Evolutionary conservation across 495 filamentous ascomycete genomes (phyloP).

Genomic region (Massariosphaeria phaeospora): DNA sequence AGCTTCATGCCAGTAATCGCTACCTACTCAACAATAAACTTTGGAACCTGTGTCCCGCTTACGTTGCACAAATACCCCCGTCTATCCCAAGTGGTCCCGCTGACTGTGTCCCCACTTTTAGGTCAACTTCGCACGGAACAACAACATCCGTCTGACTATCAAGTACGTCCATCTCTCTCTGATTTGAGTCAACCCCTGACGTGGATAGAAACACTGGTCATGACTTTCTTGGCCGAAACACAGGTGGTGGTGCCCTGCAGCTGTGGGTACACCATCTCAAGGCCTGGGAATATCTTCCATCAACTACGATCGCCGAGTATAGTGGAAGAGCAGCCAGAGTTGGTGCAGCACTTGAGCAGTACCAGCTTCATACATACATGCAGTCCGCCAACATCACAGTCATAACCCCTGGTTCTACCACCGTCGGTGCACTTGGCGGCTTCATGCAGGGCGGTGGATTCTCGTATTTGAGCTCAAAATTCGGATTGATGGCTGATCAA

Average conservation of each 20-base stretch:
- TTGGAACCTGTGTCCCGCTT: too few species aligned
- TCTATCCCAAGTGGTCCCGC: too few species aligned
- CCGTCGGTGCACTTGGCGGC: slow-evolving; percentile 17
- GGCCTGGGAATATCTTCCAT: slow-evolving; percentile 42
- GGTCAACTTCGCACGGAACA: slow-evolving; percentile 30
- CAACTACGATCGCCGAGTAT: slow-evolving; percentile 33
- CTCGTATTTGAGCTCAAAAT: slow-evolving; percentile 9
- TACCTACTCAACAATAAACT: too few species aligned
- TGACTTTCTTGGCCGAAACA: slow-evolving; percentile 51
- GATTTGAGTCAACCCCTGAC: not conserved
- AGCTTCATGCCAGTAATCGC: too few species aligned
- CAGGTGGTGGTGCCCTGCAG: slow-evolving; percentile 44
- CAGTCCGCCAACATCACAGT: slow-evolving; percentile 17
- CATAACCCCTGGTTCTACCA: slow-evolving; percentile 9
- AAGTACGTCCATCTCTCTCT: slow-evolving; percentile 8
- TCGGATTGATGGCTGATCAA: slow-evolving; percentile 24
- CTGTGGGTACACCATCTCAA: slow-evolving; percentile 49
- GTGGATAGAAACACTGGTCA: slow-evolving; percentile 46
- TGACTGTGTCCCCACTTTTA: too few species aligned
- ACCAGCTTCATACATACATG: slow-evolving; percentile 16
- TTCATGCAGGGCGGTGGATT: slow-evolving; percentile 27
- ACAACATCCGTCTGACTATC: slow-evolving; percentile 28
- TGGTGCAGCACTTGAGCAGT: slow-evolving; percentile 10
- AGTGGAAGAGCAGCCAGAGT: slow-evolving; percentile 17
- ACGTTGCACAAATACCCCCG: too few species aligned